A percentile compares a stretch with the other conserved stretches of the same genome.
Conservation (phyloP, 768 basidiomycete species). For the Mrakia frigida region DNA sequence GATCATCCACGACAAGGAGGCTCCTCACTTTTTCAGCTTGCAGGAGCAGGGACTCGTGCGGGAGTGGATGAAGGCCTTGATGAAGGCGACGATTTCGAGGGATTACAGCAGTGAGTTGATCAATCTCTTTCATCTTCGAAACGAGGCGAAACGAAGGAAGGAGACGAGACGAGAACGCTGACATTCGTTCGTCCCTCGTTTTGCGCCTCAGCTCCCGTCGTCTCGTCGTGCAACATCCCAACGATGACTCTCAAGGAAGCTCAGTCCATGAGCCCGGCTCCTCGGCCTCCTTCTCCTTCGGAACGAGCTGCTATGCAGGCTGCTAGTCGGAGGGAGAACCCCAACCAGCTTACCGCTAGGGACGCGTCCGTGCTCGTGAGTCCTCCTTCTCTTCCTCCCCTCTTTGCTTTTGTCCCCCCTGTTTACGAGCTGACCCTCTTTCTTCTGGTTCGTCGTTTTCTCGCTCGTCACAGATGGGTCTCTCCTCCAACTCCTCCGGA, state of each 20-base stretch:
- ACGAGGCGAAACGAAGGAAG: not conserved
- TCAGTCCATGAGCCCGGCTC: conserved; percentile 92
- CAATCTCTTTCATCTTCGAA: not conserved
- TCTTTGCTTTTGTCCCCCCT: too few relatives aligned
- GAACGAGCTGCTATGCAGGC: conserved; percentile 83
- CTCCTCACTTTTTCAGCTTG: conserved; percentile 84
- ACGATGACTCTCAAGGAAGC: conserved; percentile 93
- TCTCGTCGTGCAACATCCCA: conserved; percentile 93
- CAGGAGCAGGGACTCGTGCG: conserved; percentile 76
- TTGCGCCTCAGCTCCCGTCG: conserved; percentile 65
- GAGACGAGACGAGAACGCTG: not conserved
- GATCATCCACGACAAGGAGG: conserved; percentile 81
- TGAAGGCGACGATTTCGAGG: conserved; percentile 94
- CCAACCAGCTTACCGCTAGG: conserved; percentile 63
- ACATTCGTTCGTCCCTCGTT: not conserved
- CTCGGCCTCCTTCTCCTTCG: conserved; percentile 85
- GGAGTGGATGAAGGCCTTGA: conserved; percentile 99
- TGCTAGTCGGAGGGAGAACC: conserved; percentile 76
- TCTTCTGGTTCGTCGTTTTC: not conserved
- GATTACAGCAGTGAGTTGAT: conserved; percentile 74
- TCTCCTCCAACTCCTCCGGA: conserved; percentile 5
- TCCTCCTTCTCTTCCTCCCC: not conserved
- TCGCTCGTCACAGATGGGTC: not conserved
- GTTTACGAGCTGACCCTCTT: not conserved
- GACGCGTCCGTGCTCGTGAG: conserved; percentile 72